Conservation (phyloP, 1,284 basidiomycete species). For the Ganoderma meredithae region DNA sequence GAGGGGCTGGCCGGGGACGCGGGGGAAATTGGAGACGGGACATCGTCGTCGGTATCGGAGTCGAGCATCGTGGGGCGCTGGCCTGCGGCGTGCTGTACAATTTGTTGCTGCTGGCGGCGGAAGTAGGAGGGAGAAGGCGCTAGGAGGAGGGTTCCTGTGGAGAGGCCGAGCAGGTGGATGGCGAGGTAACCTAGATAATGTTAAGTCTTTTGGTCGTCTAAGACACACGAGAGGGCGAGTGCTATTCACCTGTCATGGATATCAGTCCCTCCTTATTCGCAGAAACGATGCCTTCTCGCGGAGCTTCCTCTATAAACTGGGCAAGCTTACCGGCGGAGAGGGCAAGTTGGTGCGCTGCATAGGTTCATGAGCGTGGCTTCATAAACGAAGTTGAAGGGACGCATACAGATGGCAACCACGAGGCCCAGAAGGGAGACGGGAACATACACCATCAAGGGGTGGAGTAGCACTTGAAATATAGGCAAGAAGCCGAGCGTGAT, state of each 20-base stretch:
- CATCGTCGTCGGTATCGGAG: conserved; percentile 34
- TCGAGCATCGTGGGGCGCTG: conserved; percentile 32
- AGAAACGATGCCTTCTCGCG: conserved; percentile 70
- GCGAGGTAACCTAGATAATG: conserved; percentile 83
- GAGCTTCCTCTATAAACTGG: conserved; percentile 68
- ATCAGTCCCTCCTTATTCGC: conserved; percentile 93
- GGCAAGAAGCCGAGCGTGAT: conserved; percentile 90
- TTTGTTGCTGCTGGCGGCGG: conserved; percentile 45
- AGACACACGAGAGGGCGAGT: not conserved
- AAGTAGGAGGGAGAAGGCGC: conserved; percentile 81
- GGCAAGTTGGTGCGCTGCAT: conserved; percentile 72
- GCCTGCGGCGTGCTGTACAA: conserved; percentile 22
- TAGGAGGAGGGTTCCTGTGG: conserved; percentile 83
- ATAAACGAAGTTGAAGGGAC: not conserved
- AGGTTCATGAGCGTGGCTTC: not conserved
- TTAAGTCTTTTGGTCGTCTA: not conserved
- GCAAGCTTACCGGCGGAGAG: conserved; percentile 67
- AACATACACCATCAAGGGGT: conserved; percentile 64
- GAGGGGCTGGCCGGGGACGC: conserved; percentile 1
- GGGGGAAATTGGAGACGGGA: conserved; percentile 7
- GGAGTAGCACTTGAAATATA: conserved; percentile 73
- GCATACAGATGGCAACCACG: conserved; percentile 53
- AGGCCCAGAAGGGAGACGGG: conserved; percentile 75
- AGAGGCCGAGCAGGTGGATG: conserved; percentile 88
- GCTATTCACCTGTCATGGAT: conserved; percentile 71